Evolutionary conservation across 441 rosid species (phyloP).

Genomic region (Codiaeum variegatum): DNA sequence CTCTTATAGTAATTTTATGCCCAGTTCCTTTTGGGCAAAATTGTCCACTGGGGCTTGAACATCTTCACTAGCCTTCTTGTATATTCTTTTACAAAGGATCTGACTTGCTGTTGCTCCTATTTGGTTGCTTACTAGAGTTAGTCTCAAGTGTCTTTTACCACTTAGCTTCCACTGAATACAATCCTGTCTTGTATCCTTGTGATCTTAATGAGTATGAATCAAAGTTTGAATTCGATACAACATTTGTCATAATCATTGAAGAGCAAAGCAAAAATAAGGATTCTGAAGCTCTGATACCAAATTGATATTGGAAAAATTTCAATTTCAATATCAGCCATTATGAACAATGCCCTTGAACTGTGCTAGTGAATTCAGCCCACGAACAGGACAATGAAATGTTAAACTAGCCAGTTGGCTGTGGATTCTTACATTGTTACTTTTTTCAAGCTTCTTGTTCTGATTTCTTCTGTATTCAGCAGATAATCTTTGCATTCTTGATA

Average conservation of each 20-base stretch:
- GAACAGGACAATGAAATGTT: not conserved
- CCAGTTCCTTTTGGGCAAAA: not conserved
- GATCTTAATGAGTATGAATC: not conserved
- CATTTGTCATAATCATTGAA: not conserved
- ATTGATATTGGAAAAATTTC: not conserved
- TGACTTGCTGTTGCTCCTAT: not conserved
- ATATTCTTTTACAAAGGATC: not conserved
- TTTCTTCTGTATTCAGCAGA: slow-evolving; percentile 11
- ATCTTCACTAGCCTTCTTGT: not conserved
- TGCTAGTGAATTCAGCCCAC: not conserved
- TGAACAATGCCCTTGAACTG: not conserved
- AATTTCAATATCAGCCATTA: not conserved
- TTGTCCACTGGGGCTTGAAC: not conserved
- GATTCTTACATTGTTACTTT: slow-evolving; percentile 6
- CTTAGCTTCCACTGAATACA: not conserved
- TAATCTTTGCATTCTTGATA: slow-evolving; percentile 20
- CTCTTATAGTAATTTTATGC: not conserved
- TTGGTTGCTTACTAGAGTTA: not conserved
- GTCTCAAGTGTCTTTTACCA: not conserved
- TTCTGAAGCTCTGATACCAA: not conserved
- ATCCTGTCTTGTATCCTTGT: not conserved
- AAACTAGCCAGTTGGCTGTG: slow-evolving; percentile 2
- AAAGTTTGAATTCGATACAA: not conserved
- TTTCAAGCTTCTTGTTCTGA: slow-evolving; percentile 12
- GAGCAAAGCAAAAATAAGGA: not conserved